phyloP scores from a whole-genome alignment of 148 eudicot species.

The Persicaria maculosa region DNA sequence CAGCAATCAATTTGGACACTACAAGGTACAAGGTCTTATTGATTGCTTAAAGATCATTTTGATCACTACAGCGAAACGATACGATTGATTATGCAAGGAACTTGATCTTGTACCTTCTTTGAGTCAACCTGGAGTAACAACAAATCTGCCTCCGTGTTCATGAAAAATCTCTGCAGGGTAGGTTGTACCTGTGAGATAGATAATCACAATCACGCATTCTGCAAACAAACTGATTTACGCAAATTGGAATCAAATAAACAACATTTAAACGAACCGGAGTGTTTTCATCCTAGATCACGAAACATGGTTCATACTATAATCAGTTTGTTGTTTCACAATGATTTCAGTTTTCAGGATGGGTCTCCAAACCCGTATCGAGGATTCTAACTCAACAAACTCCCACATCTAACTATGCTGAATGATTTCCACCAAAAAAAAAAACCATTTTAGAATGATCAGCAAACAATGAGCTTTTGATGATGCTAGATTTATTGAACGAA shows the following conservation, averaged over 20 bases:
- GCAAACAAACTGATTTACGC: neutral
- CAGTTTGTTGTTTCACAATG: neutral
- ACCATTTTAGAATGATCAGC: neutral
- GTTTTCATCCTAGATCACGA: neutral
- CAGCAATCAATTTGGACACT: neutral
- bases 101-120: conserved; percentile 41
- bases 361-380: neutral
- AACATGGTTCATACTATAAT: neutral
- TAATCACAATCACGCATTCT: neutral
- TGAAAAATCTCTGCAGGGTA: conserved; percentile 65
- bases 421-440: neutral
- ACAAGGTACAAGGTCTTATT: neutral
- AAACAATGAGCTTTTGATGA: neutral
- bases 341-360: neutral
- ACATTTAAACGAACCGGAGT: neutral
- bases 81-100: neutral
- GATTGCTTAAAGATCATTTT: neutral
- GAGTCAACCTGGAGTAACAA: conserved; percentile 74
- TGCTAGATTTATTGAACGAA: neutral
- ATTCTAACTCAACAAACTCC: neutral
- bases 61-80: neutral
- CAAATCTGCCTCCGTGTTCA: conserved; percentile 35
- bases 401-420: neutral
- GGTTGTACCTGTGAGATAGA: conserved; percentile 53
- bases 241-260: neutral